Base-by-base conservation (phyloP, 345 rosid species). In the Dimocarpus longan region DNA sequence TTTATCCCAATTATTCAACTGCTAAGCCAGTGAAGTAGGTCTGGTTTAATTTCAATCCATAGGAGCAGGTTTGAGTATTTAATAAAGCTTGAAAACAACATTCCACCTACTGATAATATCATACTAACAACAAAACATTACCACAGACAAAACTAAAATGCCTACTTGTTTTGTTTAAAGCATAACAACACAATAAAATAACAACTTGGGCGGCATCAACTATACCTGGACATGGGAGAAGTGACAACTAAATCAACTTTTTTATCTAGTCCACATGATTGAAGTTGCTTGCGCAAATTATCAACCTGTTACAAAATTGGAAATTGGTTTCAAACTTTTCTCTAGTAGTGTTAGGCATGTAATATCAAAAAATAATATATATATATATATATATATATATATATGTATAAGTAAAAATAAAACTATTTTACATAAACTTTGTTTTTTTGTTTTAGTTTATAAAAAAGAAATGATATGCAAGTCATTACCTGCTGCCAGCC, bases 161-260 rank as follows among this genome's bases (percentile, higher is more conserved):
- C 21, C 37, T 13, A 10, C 9, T n/a, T 40, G 7, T 50, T 57
- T 21, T 39, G 54, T 21, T 57, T 32, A 10, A 22, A 60, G 1
- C 66, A 56, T 13, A 43, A 22, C 60, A 60, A n/a, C 1, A 15
- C 24, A 22, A 42, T 4, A 50, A 13, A 50, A 50, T 50, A 50
- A 50, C 16, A 50, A 4, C 12, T 48, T 5, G 56, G 56, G 15
- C 56, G 56, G 56, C 56, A 4, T 50, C 18, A 62, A 42, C 2
- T 42, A 0, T 77, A 90, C 96, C 96, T 92, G 70, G 78, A 68
- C 80, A 90, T 64, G 12, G 96, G 96, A 24, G 96, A 92, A 11
- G 88, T 57, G 69, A 92, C 21, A 66, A 89, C 93, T 74, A 92
- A 82, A 42, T 92, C 89, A 62, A 90, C 75, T 80, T 59, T 84